Evolutionary conservation across 768 basidiomycete genomes (phyloP).

Genomic region (Stropharia rugosoannulata): DNA sequence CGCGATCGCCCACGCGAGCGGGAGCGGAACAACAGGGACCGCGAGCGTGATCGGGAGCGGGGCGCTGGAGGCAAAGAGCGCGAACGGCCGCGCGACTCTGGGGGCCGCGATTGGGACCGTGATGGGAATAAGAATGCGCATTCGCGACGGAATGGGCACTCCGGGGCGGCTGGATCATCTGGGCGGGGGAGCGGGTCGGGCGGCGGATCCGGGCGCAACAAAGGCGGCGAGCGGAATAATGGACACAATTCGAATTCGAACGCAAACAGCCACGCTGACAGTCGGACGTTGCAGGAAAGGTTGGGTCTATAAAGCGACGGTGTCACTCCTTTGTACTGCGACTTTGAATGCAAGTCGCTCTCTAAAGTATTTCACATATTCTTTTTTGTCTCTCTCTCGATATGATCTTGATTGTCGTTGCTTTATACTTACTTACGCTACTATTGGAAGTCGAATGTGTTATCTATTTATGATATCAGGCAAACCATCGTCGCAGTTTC

Average conservation of each 20-base stretch:
- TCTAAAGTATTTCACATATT: slow-evolving; percentile 5
- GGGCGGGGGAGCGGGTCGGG: background rate
- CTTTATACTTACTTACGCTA: slow-evolving; percentile 4
- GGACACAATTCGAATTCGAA: slow-evolving; percentile 18
- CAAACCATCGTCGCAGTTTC: background rate
- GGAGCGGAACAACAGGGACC: slow-evolving; percentile 21
- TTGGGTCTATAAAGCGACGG: slow-evolving; percentile 61
- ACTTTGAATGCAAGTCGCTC: slow-evolving; percentile 2
- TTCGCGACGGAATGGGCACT: background rate
- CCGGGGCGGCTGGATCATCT: background rate
- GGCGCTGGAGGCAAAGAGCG: slow-evolving; percentile 19
- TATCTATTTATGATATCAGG: slow-evolving; percentile 14
- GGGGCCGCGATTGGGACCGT: slow-evolving; percentile 9
- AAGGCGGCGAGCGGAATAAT: slow-evolving; percentile 1
- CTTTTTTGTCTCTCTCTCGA: background rate
- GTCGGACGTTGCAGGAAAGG: slow-evolving; percentile 82
- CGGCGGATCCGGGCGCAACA: background rate
- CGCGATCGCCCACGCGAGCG: slow-evolving; percentile 29
- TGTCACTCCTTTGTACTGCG: background rate
- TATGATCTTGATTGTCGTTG: background rate
- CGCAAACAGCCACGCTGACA: slow-evolving; percentile 38
- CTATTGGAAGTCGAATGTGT: slow-evolving; percentile 10
- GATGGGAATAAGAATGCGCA: slow-evolving; percentile 10
- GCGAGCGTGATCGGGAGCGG: slow-evolving; percentile 18
- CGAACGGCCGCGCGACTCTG: slow-evolving; percentile 19